A percentile compares a stretch with the other conserved stretches of the same genome.
phyloP scores from a whole-genome alignment of 768 basidiomycete genomes.

The Hypholoma sublateritium region DNA sequence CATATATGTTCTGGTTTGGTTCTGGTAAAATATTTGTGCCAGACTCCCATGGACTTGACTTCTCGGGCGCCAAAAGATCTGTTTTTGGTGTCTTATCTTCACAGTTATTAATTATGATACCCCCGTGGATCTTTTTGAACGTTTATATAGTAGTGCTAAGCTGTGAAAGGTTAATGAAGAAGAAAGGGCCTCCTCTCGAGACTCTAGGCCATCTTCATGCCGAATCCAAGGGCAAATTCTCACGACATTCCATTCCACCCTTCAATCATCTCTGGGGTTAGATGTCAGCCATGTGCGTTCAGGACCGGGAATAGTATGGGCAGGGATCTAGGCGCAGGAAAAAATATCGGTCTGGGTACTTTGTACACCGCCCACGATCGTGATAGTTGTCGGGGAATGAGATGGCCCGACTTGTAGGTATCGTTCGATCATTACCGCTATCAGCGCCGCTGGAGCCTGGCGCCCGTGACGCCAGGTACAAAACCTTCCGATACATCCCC shows the following conservation, averaged over 20 bases:
- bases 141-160: background rate
- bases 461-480: conserved; percentile 4
- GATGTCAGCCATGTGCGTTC: no score
- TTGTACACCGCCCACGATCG: background rate
- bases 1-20: no score
- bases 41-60: background rate
- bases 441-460: conserved; percentile 5
- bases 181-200: no score
- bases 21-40: background rate
- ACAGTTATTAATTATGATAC: conserved; percentile 20
- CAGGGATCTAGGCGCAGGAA: no score
- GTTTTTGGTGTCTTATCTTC: conserved; percentile 14
- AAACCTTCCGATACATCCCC: conserved; percentile 1
- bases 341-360: no score
- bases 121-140: conserved; percentile 9
- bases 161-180: background rate
- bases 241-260: background rate
- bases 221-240: no score
- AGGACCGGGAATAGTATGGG: no score
- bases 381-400: conserved; percentile 1
- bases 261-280: background rate
- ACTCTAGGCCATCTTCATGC: no score
- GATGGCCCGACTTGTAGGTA: conserved; percentile 7
- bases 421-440: conserved; percentile 4
- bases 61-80: conserved; percentile 2